Evolutionary conservation across 2,329 filamentous ascomycete genomes (phyloP), one percentile per base, ranked within the genome.

Genomic region (Nothophoma quercina): DNA sequence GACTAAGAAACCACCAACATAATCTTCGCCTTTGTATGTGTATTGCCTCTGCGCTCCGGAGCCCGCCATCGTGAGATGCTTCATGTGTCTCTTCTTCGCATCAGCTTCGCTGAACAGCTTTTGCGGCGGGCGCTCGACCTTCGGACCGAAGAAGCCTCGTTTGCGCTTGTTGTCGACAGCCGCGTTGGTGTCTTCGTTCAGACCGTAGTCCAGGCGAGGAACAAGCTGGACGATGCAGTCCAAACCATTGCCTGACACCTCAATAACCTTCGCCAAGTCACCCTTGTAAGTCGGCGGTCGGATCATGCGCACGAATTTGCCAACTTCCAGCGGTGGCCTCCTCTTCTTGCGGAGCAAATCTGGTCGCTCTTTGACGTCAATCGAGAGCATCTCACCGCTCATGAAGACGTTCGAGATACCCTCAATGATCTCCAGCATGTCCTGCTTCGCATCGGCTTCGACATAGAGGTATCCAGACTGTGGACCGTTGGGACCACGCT

Each of bases 381-480:
- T 91, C 43, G 98, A 80, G 35, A 93, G 85, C 78, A 95, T 88
- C 75, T 92, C 95, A 22, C 86, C 89, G 50, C 91, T 87, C 46
- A 93, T 90, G 72, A 97, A 99, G 29, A 96, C 89, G 69, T 96
- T 92, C 56, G 91, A 85, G 68, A 99, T 85, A 33, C 88, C 90
- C 56, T 96, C 90, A 33, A 96, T 80, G 7, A 91, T 90, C 44
- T 87, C 82, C 67, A 93, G 80, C 61, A 98, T 91, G 75, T 97
- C 92, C 36, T 90, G 90, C 71, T 95, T 89, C 57, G 90, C 86
- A 63, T 89, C 86, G 10, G 95, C 93, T 76, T 99, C 95, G 29
- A 98, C 88, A 72, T 99, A 99, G 71, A 99, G 87, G 73, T 93
- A 96, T 22, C 95, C 95, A 71, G 90, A 89, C 91, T 98, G 97